These are phyloP conservation scores for Neopestalotiopsis sp. DNA, from an alignment of 2,329 filamentous ascomycete genomes.

Conservation along the genomic window DNA sequence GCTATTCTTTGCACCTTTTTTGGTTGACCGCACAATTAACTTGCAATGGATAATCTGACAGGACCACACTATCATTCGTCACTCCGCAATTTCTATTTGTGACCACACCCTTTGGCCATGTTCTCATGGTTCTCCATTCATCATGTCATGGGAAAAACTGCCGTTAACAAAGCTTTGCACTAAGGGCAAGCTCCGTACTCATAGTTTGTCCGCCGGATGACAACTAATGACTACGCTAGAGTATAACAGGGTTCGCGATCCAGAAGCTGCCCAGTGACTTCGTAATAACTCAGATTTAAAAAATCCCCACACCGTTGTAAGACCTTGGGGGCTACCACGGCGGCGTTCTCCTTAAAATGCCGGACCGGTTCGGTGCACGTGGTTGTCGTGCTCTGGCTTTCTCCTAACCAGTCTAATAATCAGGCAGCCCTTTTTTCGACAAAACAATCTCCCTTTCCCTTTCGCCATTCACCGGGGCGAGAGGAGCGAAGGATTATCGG, in stretches of 20 bases:
- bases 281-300: background rate
- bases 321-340: background rate
- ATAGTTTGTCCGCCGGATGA: background rate
- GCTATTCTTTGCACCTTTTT: background rate
- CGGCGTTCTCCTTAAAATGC: background rate
- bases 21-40: background rate
- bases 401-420: background rate
- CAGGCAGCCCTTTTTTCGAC: background rate
- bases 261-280: background rate
- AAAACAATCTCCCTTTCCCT: background rate
- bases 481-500: background rate
- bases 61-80: background rate
- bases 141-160: background rate
- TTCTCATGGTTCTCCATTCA: background rate
- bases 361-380: background rate
- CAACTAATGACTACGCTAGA: slow-evolving; percentile 1
- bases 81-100: background rate
- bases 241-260: background rate
- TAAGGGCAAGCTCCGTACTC: background rate
- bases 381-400: background rate
- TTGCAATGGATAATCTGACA: background rate
- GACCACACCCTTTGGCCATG: background rate
- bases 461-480: background rate
- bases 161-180: background rate
- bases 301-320: slow-evolving; percentile 1